phyloP scores from a whole-genome alignment of 2,329 filamentous ascomycete genomes.

The Ascochyta koolunga region DNA sequence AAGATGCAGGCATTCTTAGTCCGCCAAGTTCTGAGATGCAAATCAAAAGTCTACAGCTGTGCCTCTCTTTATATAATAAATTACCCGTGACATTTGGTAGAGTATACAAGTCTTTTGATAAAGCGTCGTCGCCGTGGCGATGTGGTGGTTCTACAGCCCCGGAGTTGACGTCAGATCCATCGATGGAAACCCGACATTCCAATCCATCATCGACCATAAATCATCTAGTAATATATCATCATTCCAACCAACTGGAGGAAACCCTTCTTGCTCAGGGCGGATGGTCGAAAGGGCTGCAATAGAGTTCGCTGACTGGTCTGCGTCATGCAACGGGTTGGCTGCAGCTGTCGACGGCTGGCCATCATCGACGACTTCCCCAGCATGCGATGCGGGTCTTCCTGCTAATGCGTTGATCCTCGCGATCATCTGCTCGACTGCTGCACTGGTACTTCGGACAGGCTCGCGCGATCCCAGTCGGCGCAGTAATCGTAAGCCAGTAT shows the following conservation, averaged over 20 bases:
- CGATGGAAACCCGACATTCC: constrained; percentile 14
- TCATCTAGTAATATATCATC: constrained; percentile 7
- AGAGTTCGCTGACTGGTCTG: neutral
- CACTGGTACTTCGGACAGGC: neutral
- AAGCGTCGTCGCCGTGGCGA: neutral
- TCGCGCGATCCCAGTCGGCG: constrained; percentile 3
- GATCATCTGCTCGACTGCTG: constrained; percentile 13
- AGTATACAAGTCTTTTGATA: too few species aligned
- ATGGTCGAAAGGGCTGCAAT: neutral
- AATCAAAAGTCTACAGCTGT: too few species aligned
- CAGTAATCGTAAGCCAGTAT: constrained; percentile 1
- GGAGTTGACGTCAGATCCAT: neutral
- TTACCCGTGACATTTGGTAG: too few species aligned
- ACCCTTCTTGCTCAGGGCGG: neutral
- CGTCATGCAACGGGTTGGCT: neutral
- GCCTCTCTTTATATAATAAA: too few species aligned
- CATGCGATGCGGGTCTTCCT: neutral
- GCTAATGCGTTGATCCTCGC: neutral
- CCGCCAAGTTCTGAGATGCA: too few species aligned
- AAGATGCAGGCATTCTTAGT: too few species aligned
- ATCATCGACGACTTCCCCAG: too few species aligned
- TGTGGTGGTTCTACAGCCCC: neutral
- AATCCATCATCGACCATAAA: constrained; percentile 15
- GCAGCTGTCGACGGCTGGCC: neutral
- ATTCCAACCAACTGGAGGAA: neutral